Evolutionary conservation across 371 early-diverging fungal species (phyloP).

Genomic region (Mucor irregularis): DNA sequence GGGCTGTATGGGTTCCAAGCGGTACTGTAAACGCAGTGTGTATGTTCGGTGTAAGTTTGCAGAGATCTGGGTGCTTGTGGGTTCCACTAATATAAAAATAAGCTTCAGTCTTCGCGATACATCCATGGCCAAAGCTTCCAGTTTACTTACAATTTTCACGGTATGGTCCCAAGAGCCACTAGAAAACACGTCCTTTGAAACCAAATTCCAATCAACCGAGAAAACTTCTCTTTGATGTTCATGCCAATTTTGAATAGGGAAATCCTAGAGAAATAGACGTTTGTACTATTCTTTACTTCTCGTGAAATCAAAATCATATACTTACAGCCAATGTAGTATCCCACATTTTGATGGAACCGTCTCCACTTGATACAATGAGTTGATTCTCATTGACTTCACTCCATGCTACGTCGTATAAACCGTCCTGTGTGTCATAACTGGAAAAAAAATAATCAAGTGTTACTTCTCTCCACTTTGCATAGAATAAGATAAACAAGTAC

Average conservation of each 20-base stretch:
- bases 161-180: slow-evolving; percentile 94
- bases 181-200: slow-evolving; percentile 82
- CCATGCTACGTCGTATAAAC: slow-evolving; percentile 92
- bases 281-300: neutral
- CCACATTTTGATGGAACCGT: slow-evolving; percentile 93
- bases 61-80: slow-evolving; percentile 81
- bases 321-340: slow-evolving; percentile 80
- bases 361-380: slow-evolving; percentile 86
- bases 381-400: slow-evolving; percentile 95
- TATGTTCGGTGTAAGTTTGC: slow-evolving; percentile 83
- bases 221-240: slow-evolving; percentile 94
- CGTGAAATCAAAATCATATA: neutral
- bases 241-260: slow-evolving; percentile 88
- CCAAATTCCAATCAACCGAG: slow-evolving; percentile 91
- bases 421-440: slow-evolving; percentile 97
- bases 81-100: slow-evolving; percentile 66
- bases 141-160: slow-evolving; percentile 81
- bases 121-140: neutral
- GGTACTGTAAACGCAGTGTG: slow-evolving; percentile 86
- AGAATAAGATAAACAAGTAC: slow-evolving; percentile 5
- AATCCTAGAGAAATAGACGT: slow-evolving; percentile 58
- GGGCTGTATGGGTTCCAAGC: slow-evolving; percentile 84
- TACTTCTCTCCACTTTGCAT: neutral
- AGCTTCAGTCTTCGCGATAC: neutral
- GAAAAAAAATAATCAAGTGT: neutral